Evolutionary conservation across 2,329 filamentous ascomycete species (phyloP).

Genomic region (Byssothecium circinans): DNA sequence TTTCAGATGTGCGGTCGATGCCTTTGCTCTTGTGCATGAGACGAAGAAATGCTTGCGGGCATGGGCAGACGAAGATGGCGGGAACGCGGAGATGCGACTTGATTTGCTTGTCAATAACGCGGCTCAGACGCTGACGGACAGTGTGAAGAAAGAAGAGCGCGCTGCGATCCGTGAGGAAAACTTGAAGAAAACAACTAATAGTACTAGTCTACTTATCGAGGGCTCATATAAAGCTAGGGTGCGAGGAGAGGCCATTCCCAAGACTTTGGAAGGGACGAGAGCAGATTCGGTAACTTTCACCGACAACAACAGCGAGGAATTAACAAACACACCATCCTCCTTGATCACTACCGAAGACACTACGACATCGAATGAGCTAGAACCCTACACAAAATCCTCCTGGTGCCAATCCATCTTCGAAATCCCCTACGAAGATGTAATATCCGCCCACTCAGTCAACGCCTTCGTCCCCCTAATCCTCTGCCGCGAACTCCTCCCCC

Average conservation of each 20-base stretch:
- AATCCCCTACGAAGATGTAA: slow-evolving; percentile 19
- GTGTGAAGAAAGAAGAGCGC: slow-evolving; percentile 12
- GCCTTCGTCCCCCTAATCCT: slow-evolving; percentile 17
- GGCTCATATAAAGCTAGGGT: too few species aligned
- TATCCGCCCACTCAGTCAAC: slow-evolving; percentile 17
- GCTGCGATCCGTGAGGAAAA: slow-evolving; percentile 5
- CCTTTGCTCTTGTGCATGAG: slow-evolving; percentile 7
- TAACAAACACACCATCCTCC: too few species aligned
- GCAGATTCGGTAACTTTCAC: too few species aligned
- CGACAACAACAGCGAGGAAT: too few species aligned
- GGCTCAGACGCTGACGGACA: slow-evolving; percentile 18
- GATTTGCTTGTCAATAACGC: slow-evolving; percentile 14
- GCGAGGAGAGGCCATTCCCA: too few species aligned
- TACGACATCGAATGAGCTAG: background rate
- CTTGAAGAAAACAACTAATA: too few species aligned
- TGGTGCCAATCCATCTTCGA: slow-evolving; percentile 15
- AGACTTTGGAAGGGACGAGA: too few species aligned
- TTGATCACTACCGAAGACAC: too few species aligned
- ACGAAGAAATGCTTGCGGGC: slow-evolving; percentile 11
- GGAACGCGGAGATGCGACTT: slow-evolving; percentile 1
- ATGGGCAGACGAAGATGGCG: slow-evolving; percentile 4
- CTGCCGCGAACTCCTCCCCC: slow-evolving; percentile 13
- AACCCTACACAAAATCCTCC: slow-evolving; percentile 12
- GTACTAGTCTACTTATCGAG: too few species aligned
- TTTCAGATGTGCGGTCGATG: slow-evolving; percentile 11